Conservation (phyloP, 176 grass and related monocot species). For the Carex parvula region DNA sequence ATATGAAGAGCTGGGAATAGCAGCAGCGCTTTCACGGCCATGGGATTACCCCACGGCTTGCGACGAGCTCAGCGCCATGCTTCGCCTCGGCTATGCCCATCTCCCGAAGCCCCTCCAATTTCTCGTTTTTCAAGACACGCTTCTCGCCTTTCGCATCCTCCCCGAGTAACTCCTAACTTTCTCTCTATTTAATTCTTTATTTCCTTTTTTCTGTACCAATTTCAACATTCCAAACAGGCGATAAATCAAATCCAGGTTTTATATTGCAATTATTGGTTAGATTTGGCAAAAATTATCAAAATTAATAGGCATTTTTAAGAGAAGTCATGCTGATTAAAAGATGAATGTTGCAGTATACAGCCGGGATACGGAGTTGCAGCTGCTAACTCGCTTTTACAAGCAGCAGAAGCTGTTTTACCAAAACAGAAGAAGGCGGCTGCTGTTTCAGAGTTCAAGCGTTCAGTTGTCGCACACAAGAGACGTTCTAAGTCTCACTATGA, state of each 20-base stretch:
- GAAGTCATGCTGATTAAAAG: neutral
- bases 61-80: slow-evolving; percentile 54
- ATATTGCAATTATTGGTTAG: too few relatives aligned
- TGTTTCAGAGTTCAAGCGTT: slow-evolving; percentile 73
- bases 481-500: slow-evolving; percentile 45
- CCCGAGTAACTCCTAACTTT: slow-evolving; percentile 38
- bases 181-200: neutral
- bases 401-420: slow-evolving; percentile 51
- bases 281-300: neutral
- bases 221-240: neutral
- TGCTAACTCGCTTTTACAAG: slow-evolving; percentile 56
- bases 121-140: slow-evolving; percentile 47
- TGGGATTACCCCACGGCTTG: slow-evolving; percentile 77
- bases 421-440: slow-evolving; percentile 78
- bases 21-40: slow-evolving; percentile 39
- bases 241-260: neutral
- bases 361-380: slow-evolving; percentile 54
- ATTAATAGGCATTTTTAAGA: neutral
- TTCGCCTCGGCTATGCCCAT: slow-evolving; percentile 51
- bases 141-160: slow-evolving; percentile 65
- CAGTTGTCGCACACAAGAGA: slow-evolving; percentile 61
- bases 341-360: slow-evolving; percentile 53
- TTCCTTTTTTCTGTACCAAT: neutral
- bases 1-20: slow-evolving; percentile 52
- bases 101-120: slow-evolving; percentile 58